A percentile compares a stretch with the other conserved stretches of the same genome.
These are phyloP conservation scores for Globisporangium nodosum DNA, from an alignment of 352 stramenopile species.

Conservation along the genomic window DNA sequence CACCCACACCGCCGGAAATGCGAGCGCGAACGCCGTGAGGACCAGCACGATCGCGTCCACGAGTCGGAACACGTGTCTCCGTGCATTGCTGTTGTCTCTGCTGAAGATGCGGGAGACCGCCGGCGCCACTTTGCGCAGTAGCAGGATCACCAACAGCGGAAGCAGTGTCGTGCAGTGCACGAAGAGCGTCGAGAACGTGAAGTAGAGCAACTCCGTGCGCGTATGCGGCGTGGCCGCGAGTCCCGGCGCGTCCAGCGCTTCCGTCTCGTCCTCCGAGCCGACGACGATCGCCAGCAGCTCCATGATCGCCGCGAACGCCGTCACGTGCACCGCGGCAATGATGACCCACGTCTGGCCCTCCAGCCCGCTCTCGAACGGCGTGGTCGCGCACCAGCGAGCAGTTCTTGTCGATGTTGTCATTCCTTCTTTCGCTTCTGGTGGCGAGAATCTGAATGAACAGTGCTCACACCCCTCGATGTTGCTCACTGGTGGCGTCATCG, in stretches of 20 bases:
- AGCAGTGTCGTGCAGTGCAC: not conserved
- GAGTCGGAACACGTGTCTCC: no score
- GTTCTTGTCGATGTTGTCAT: no score
- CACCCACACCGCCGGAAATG: not conserved
- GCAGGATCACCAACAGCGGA: not conserved
- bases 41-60: not conserved
- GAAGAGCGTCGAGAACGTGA: not conserved
- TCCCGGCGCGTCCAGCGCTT: not conserved
- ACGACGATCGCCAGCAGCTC: not conserved
- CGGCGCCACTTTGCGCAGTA: not conserved
- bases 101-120: not conserved
- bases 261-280: not conserved
- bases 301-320: not conserved
- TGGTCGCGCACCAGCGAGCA: not conserved
- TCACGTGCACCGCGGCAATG: not conserved
- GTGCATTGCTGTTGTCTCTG: no score
- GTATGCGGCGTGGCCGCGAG: not conserved
- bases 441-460: no score
- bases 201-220: slow-evolving; percentile 1
- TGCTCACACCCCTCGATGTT: no score
- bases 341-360: not conserved
- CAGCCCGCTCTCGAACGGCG: not conserved
- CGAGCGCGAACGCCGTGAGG: not conserved
- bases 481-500: no score
- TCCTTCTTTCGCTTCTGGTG: no score